These are phyloP conservation scores for Nepenthes mirabilis DNA, from an alignment of 148 eudicot genomes.

Conservation along the genomic window DNA sequence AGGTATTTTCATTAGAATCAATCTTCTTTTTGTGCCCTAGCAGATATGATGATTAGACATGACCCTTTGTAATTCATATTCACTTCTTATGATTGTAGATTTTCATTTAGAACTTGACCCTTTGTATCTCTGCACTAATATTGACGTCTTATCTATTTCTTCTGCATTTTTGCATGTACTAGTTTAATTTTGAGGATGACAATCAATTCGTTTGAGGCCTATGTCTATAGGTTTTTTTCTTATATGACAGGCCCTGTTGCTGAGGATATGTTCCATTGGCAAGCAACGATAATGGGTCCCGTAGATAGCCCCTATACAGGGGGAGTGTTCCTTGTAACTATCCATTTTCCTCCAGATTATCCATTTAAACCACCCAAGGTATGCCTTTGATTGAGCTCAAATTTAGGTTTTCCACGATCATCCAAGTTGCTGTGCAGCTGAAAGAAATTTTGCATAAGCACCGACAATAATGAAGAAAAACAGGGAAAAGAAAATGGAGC, in stretches of 20 bases:
- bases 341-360: slow-evolving; percentile 16
- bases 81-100: too few relatives aligned
- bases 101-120: too few relatives aligned
- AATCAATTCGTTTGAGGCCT: not conserved
- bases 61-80: too few relatives aligned
- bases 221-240: slow-evolving; percentile 1
- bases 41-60: too few relatives aligned
- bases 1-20: too few relatives aligned
- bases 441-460: not conserved
- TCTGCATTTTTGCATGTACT: not conserved
- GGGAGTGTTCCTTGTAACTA: slow-evolving; percentile 11
- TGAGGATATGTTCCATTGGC: slow-evolving; percentile 16
- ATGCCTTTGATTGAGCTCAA: not conserved
- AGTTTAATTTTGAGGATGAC: not conserved
- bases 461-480: too few relatives aligned
- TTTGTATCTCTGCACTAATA: too few relatives aligned
- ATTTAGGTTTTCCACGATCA: not conserved
- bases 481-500: too few relatives aligned
- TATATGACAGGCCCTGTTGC: slow-evolving; percentile 10
- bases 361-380: slow-evolving; percentile 19
- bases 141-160: too few relatives aligned
- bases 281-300: slow-evolving; percentile 16
- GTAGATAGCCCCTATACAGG: slow-evolving; percentile 11
- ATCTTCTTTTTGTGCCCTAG: too few relatives aligned
- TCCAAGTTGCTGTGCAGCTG: not conserved